Evolutionary conservation across 2,329 filamentous ascomycete genomes (phyloP), one percentile per base, ranked within the genome.

Genomic region (Lasiodiplodia hormozganensis): DNA sequence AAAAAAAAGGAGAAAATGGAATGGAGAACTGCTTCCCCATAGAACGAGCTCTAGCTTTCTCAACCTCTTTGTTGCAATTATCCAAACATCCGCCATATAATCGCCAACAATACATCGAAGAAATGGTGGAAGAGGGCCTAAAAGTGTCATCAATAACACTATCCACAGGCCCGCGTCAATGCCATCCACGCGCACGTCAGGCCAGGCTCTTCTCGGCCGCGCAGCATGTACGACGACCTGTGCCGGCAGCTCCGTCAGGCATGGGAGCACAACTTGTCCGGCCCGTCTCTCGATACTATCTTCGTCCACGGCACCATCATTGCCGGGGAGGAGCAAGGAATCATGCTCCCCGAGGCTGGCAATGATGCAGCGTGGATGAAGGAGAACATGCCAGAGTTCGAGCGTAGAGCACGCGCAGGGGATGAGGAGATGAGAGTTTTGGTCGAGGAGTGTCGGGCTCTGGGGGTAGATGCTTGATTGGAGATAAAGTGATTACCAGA

Each of bases 271-370:
- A 18, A 69, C 21, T 34, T 67, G 23, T 5, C 40, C 11, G 21
- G 34, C 18, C 40, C 38, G 16, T 38, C 34, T 28, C 70, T 78
- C 52, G 72, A 76, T 56, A 72, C 71, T 52, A 69, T 76, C 5
- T 76, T 77, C 62, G 43, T 77, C 10, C 71, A 75, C 65, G 73
- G 74, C 40, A 72, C 73, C 69, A 74, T 76, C 36, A 70, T 57
- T 11, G 75, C 72, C 36, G 75, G 73, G 4, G 71, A 71, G 34
- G 74, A 76, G 68, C 70, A 74, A 36, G 76, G 75, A 4, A 73
- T 77, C 65, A 47, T 72, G 14, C 25, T 77, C 18, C 73, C 73
- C 0, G 40, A 70, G 4, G 76, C 73, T 14, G 75, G 73, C 0
- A 62, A 69, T 21, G 76, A 78, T 68, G 70, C 23, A n/a, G 58